Percentiles rank a stretch among this genome's conserved stretches.
These are phyloP conservation scores for Penicillium sp. DNA, from an alignment of 2,329 filamentous ascomycete species.

Conservation along the genomic window DNA sequence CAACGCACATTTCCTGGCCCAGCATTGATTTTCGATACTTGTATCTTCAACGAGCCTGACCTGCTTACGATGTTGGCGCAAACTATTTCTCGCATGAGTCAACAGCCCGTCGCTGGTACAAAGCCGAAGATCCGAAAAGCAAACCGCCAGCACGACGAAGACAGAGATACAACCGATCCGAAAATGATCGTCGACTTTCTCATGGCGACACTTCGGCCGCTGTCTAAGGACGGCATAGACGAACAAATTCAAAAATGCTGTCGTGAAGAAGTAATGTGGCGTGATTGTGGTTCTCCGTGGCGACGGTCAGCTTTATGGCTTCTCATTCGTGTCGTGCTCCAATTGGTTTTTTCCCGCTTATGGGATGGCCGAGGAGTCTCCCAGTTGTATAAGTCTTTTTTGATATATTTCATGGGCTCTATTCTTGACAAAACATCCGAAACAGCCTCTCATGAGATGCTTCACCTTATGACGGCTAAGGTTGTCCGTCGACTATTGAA, in stretches of 20 bases:
- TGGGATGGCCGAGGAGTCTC: not conserved
- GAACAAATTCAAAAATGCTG: slow-evolving; percentile 46
- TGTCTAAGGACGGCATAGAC: slow-evolving; percentile 27
- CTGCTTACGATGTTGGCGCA: slow-evolving; percentile 25
- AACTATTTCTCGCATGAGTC: slow-evolving; percentile 33
- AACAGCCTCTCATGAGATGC: slow-evolving; percentile 4
- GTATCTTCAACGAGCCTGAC: slow-evolving; percentile 16
- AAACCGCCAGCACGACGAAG: slow-evolving; percentile 32
- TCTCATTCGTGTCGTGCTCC: slow-evolving; percentile 40
- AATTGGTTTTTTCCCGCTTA: slow-evolving; percentile 8
- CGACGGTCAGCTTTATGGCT: slow-evolving; percentile 51
- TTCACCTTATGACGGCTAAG: slow-evolving; percentile 43
- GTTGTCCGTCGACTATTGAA: slow-evolving; percentile 41
- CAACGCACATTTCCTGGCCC: slow-evolving; percentile 42
- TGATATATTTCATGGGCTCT: slow-evolving; percentile 42
- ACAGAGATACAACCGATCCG: slow-evolving; percentile 47
- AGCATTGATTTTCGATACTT: slow-evolving; percentile 27
- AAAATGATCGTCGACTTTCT: slow-evolving; percentile 50
- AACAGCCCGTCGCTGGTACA: slow-evolving; percentile 30
- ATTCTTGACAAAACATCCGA: slow-evolving; percentile 32
- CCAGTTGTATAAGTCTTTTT: slow-evolving; percentile 47
- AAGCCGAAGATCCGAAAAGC: slow-evolving; percentile 39
- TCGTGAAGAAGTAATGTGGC: slow-evolving; percentile 50
- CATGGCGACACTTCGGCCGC: slow-evolving; percentile 38
- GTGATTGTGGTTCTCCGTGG: slow-evolving; percentile 39